These are phyloP conservation scores for Saprolegnia parasitica DNA, from an alignment of 352 stramenopile genomes.

Conservation along the genomic window DNA sequence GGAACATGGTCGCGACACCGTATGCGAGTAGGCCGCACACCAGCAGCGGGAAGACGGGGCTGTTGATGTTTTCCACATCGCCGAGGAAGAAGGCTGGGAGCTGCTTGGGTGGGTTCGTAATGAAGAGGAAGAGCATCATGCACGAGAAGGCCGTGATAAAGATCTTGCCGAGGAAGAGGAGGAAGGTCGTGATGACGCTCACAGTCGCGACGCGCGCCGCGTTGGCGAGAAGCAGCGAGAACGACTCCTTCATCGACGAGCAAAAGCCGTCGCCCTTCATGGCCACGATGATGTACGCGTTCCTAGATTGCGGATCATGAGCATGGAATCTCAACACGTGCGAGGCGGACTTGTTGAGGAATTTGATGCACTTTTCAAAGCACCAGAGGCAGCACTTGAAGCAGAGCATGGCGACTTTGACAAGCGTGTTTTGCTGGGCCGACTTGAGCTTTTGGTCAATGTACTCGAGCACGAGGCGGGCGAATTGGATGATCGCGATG, in stretches of 20 bases:
- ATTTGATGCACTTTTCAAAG: slow-evolving; percentile 88
- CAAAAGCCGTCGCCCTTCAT: slow-evolving; percentile 87
- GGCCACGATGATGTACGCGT: slow-evolving; percentile 85
- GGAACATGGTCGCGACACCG: slow-evolving; percentile 65
- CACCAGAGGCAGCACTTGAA: slow-evolving; percentile 85
- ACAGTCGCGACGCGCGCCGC: slow-evolving; percentile 85
- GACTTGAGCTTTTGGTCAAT: slow-evolving; percentile 67
- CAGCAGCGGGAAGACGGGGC: slow-evolving; percentile 75
- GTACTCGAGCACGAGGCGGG: slow-evolving; percentile 71
- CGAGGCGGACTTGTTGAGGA: slow-evolving; percentile 62
- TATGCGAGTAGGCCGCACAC: slow-evolving; percentile 61
- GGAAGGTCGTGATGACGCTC: slow-evolving; percentile 74
- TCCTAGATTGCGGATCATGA: slow-evolving; percentile 31
- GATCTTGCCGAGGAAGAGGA: slow-evolving; percentile 85
- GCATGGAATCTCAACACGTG: no score
- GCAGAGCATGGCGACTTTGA: slow-evolving; percentile 81
- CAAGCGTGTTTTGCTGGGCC: slow-evolving; percentile 60
- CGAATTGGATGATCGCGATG: slow-evolving; percentile 79
- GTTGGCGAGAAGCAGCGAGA: slow-evolving; percentile 95
- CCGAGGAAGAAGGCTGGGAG: slow-evolving; percentile 71
- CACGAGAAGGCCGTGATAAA: slow-evolving; percentile 75
- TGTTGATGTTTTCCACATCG: slow-evolving; percentile 56
- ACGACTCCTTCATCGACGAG: slow-evolving; percentile 89
- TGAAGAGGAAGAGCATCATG: slow-evolving; percentile 83
- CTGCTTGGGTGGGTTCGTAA: slow-evolving; percentile 47